Conservation (phyloP, 2,329 filamentous ascomycete species). For the Colletotrichum sublineola region DNA sequence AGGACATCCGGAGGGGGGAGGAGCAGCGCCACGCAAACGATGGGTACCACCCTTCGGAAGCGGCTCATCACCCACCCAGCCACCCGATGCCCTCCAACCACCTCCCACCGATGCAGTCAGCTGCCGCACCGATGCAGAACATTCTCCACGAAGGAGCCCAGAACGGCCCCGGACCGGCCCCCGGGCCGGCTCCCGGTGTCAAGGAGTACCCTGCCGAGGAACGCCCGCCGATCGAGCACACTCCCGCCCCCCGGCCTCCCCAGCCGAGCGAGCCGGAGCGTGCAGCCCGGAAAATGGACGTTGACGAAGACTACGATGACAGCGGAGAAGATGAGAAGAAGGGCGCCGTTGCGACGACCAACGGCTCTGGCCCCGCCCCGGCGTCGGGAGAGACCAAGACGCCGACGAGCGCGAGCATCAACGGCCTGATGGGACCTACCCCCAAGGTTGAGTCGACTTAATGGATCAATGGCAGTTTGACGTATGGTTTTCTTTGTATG, state of each 20-base stretch:
- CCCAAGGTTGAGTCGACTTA: constrained; percentile 61
- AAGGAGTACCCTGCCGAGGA: constrained; percentile 73
- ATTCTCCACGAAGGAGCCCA: constrained; percentile 63
- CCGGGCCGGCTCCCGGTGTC: constrained; percentile 54
- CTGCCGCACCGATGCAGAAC: constrained; percentile 66
- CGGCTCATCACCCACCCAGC: constrained; percentile 84
- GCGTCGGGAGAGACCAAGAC: constrained; percentile 67
- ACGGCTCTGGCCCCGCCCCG: constrained; percentile 61
- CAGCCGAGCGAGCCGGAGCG: constrained; percentile 80
- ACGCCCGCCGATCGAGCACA: constrained; percentile 62
- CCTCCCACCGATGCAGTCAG: constrained; percentile 74
- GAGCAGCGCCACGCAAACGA: constrained; percentile 80
- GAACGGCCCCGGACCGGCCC: constrained; percentile 50
- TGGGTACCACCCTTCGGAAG: constrained; percentile 91
- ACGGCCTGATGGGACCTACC: constrained; percentile 60
- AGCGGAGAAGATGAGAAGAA: constrained; percentile 89
- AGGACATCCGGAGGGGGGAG: constrained; percentile 66
- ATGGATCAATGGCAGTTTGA: constrained; percentile 34
- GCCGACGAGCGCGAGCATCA: constrained; percentile 62
- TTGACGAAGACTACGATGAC: constrained; percentile 98
- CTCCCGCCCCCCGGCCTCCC: constrained; percentile 59
- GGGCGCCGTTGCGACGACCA: constrained; percentile 52
- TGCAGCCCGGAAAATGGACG: constrained; percentile 93
- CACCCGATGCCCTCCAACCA: constrained; percentile 68
- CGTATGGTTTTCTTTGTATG: constrained; percentile 39